These are phyloP conservation scores for Pestalotiopsis sp. DNA, from an alignment of 2,329 filamentous ascomycete genomes.

Conservation along the genomic window DNA sequence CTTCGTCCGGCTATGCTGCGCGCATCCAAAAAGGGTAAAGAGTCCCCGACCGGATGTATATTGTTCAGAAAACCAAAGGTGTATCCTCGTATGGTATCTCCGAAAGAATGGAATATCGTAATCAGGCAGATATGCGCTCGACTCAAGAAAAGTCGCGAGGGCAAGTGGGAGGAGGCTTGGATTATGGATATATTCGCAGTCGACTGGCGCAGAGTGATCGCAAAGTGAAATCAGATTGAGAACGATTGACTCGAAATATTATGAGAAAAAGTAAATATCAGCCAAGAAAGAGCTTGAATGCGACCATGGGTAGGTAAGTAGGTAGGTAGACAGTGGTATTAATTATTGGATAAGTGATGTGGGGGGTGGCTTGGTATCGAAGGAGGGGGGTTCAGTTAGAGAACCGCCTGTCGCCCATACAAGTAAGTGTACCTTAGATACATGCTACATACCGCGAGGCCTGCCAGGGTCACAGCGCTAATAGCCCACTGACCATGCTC, in stretches of 20 bases:
- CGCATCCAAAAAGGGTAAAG: background rate
- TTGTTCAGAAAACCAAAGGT: background rate
- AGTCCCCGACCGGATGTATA: background rate
- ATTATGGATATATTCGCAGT: background rate
- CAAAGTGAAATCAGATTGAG: background rate
- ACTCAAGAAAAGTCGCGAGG: no score
- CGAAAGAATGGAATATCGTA: no score
- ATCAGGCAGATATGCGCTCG: no score
- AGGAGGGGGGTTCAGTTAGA: background rate
- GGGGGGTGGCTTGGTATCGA: background rate
- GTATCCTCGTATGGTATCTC: background rate
- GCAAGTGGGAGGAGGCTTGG: no score
- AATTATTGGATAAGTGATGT: background rate
- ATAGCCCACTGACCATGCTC: background rate
- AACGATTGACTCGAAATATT: background rate
- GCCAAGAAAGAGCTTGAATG: background rate
- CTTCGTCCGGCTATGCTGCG: background rate
- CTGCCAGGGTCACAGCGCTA: background rate
- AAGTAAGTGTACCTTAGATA: background rate
- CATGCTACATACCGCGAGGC: no score
- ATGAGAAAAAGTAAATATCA: background rate
- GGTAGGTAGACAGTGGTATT: background rate
- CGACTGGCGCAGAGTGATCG: background rate
- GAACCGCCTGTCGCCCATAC: background rate
- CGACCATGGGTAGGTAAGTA: background rate